Evolutionary conservation across 2,329 filamentous ascomycete species (phyloP).

Genomic region (Botrytis hyacinthi): DNA sequence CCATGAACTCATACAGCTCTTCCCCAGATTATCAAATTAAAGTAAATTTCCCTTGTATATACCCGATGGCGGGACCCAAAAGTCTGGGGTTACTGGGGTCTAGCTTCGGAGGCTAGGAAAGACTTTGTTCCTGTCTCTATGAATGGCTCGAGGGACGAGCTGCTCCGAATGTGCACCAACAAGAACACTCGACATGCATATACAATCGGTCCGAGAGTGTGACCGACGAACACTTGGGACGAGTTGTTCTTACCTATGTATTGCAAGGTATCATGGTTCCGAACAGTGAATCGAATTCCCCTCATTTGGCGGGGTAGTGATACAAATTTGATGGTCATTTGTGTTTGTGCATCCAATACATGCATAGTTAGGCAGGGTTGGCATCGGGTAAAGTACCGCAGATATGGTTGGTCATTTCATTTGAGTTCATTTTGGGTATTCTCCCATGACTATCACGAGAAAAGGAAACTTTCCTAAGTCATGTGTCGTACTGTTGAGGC

Average conservation of each 20-base stretch:
- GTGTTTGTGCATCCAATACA: conserved; percentile 2
- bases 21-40: conserved; percentile 16
- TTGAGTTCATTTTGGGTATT: neutral
- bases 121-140: neutral
- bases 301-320: conserved; percentile 17
- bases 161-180: neutral
- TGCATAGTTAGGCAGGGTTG: neutral
- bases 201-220: conserved; percentile 19
- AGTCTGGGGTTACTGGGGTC: neutral
- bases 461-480: neutral
- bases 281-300: conserved; percentile 9
- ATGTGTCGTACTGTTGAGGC: neutral
- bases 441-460: neutral
- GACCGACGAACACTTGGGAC: conserved; percentile 6
- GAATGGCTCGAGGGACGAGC: neutral
- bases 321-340: conserved; percentile 12
- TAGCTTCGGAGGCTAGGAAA: neutral
- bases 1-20: neutral
- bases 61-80: neutral
- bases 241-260: neutral
- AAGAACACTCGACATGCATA: neutral
- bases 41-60: neutral
- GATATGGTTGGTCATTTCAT: neutral
- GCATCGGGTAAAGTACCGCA: neutral
- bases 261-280: neutral